Conservation (phyloP, 208 protist genomes). For the Herpetomonas tarakana region DNA sequence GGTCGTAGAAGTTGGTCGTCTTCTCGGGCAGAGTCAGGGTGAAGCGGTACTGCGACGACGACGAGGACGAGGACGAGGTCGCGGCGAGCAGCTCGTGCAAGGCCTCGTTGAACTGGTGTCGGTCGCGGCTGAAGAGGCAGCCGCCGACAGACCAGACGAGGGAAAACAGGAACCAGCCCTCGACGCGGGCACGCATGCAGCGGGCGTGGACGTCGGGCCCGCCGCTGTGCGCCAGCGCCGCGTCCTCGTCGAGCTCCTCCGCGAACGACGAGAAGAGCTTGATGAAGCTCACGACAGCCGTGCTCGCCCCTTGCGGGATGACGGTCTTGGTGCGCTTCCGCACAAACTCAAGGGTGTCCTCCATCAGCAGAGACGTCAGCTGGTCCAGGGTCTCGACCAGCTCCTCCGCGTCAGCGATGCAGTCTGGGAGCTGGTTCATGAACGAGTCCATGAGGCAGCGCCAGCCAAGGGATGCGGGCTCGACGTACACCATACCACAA, state of each 20-base stretch:
- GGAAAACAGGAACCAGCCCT: conserved; percentile 93
- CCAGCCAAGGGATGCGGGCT: conserved; percentile 94
- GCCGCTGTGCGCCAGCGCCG: conserved; percentile 9
- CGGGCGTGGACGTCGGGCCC: conserved; percentile 32
- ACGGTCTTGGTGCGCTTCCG: conserved; percentile 71
- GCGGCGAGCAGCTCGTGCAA: conserved; percentile 64
- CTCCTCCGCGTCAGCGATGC: conserved; percentile 33
- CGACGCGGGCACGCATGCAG: conserved; percentile 71
- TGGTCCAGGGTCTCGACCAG: conserved; percentile 30
- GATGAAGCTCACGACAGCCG: conserved; percentile 75
- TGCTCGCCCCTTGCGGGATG: conserved; percentile 74
- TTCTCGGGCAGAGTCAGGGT: conserved; percentile 69
- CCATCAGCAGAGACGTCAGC: conserved; percentile 73
- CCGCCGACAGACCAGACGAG: conserved; percentile 93
- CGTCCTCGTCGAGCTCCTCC: conserved; percentile 42
- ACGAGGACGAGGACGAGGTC: neutral
- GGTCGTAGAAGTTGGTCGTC: conserved; percentile 84
- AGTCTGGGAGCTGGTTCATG: conserved; percentile 65
- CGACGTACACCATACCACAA: conserved; percentile 98
- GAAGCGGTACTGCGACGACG: conserved; percentile 51
- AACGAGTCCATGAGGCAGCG: conserved; percentile 87
- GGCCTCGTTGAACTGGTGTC: conserved; percentile 72
- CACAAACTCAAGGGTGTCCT: conserved; percentile 76
- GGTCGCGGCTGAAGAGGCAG: conserved; percentile 79
- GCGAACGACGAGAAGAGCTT: conserved; percentile 78